Conservation (phyloP, 1,284 basidiomycete species). For the Moesziomyces parantarcticus region DNA sequence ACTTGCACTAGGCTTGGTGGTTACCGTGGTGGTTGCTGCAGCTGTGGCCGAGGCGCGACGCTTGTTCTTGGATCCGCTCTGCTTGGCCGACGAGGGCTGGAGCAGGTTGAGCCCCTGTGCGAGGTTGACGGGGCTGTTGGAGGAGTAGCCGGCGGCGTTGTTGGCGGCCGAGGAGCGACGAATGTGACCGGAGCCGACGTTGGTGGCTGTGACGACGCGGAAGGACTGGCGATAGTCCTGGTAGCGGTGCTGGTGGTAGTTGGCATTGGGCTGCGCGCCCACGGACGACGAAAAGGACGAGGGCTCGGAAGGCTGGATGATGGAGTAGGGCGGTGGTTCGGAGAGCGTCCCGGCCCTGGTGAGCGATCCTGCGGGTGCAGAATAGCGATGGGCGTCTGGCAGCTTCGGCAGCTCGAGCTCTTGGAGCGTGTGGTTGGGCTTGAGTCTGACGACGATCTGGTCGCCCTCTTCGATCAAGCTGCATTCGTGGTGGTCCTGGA, state of each 20-base stretch:
- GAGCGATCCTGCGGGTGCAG: slow-evolving; percentile 44
- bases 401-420: slow-evolving; percentile 62
- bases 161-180: slow-evolving; percentile 15
- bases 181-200: slow-evolving; percentile 45
- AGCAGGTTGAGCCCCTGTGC: slow-evolving; percentile 31
- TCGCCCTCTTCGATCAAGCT: slow-evolving; percentile 64
- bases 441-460: slow-evolving; percentile 59
- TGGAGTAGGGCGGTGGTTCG: slow-evolving; percentile 53
- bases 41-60: slow-evolving; percentile 18
- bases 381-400: slow-evolving; percentile 47
- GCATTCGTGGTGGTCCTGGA: slow-evolving; percentile 65
- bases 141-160: slow-evolving; percentile 8
- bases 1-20: slow-evolving; percentile 22
- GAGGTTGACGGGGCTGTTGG: slow-evolving; percentile 17
- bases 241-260: slow-evolving; percentile 61
- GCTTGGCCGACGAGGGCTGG: slow-evolving; percentile 15
- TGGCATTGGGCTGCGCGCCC: slow-evolving; percentile 62
- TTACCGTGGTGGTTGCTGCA: background rate
- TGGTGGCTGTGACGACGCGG: slow-evolving; percentile 56
- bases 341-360: slow-evolving; percentile 52
- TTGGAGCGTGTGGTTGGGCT: slow-evolving; percentile 30
- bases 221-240: slow-evolving; percentile 56
- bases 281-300: slow-evolving; percentile 65
- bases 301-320: slow-evolving; percentile 59
- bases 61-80: slow-evolving; percentile 16